Evolutionary conservation across 768 basidiomycete genomes (phyloP).

Genomic region (Leucogyrophana mollusca): DNA sequence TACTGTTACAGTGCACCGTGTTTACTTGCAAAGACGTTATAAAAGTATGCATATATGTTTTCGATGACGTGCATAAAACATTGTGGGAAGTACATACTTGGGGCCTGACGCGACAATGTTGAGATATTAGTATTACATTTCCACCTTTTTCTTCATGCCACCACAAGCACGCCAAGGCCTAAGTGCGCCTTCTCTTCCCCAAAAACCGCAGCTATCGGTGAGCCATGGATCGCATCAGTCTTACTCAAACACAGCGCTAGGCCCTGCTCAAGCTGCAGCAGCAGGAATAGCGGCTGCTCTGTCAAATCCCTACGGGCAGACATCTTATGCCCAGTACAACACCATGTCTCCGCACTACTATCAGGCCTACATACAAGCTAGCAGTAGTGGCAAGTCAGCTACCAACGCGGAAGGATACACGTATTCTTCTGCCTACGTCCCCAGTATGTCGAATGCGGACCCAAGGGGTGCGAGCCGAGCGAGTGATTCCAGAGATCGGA

Average conservation of each 20-base stretch:
- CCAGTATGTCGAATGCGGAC: slow-evolving; percentile 8
- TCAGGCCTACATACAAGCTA: slow-evolving; percentile 48
- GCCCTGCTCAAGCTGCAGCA: slow-evolving; percentile 2
- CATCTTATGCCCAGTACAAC: slow-evolving; percentile 23
- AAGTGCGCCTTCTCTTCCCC: no score
- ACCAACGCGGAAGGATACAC: slow-evolving; percentile 36
- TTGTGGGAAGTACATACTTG: no score
- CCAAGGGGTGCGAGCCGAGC: neutral
- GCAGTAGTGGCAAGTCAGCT: slow-evolving; percentile 14
- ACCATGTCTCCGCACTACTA: slow-evolving; percentile 51
- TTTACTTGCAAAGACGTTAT: slow-evolving; percentile 20
- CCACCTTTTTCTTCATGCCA: no score
- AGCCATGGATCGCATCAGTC: no score
- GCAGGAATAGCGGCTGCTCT: slow-evolving; percentile 16
- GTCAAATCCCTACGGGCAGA: slow-evolving; percentile 27
- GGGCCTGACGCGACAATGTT: no score
- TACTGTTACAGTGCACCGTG: slow-evolving; percentile 28
- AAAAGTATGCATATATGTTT: slow-evolving; percentile 21
- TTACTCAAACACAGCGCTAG: neutral
- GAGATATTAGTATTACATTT: no score
- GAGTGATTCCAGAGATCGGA: no score
- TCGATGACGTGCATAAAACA: neutral
- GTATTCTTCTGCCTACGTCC: slow-evolving; percentile 37
- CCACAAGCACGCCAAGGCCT: no score
- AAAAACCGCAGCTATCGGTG: no score